Evolutionary conservation across 1,139 yeast species (phyloP), one percentile per base, ranked within the genome.

Genomic region (Hemisphaericaspora lyxosophila): DNA sequence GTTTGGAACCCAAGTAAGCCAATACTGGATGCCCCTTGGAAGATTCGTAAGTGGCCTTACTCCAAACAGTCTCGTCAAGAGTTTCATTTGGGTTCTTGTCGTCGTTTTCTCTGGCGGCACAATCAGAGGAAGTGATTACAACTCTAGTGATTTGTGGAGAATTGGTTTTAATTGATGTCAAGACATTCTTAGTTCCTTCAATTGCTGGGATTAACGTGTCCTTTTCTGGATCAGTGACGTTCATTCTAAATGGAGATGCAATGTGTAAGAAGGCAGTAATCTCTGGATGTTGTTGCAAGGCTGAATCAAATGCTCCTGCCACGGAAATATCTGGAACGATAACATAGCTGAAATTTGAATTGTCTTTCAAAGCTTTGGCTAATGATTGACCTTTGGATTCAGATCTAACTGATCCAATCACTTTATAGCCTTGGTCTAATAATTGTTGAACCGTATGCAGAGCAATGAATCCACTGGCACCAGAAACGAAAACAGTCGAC

Each of bases 201-300:
- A 54, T 36, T 7, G 57, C 56, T 2, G 59, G 58, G n/a, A 35
- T 39, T 8, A 55, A 36, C 8, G 54, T 39, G n/a, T 57, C 55
- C 20, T 44, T 46, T 38, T 54, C 54, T 13, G 43, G 33, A 33
- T 53, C 55, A 7, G 36, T 39, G 16, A 41, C 38, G n/a, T 40
- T 38, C 35, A 41, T 50, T 28, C 44, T 44, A 38, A 49, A 46
- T 35, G 39, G 41, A n/a, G 65, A 59, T 3, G 61, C 60, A 9
- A 57, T 74, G 57, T 81, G 87, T 20, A 80, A 50, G 22, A 80
- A 77, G 34, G 65, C 67, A 7, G 73, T 68, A 40, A 79, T 67
- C 30, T 72, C 75, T 4, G 74, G 64, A 48, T 75, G 69, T 2
- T 55, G 56, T 46, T 67, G 50, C 40, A 81, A 62, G 2, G 69